A percentile compares a stretch with the other conserved stretches of the same genome.
phyloP scores from a whole-genome alignment of 163 green algal genomes.

The Scenedesmus sp. region DNA sequence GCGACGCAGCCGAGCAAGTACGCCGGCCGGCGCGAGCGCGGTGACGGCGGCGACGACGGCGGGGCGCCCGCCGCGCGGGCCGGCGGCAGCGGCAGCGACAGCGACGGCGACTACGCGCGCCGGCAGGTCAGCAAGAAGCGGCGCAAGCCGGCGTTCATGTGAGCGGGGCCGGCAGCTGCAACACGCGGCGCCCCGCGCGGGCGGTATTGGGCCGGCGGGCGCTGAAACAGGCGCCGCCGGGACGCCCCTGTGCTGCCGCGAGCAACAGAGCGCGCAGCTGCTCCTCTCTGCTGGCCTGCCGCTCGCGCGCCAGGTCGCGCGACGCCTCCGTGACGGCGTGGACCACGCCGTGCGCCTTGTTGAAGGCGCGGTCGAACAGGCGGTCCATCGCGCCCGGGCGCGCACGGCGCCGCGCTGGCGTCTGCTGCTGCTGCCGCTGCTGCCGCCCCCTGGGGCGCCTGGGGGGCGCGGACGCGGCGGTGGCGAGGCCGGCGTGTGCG shows the following conservation, averaged over 20 bases:
- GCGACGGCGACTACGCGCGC: constrained; percentile 3
- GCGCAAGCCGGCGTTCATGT: constrained; percentile 31
- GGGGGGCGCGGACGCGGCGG: too few species aligned
- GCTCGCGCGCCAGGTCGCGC: too few species aligned
- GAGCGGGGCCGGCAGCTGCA: too few species aligned
- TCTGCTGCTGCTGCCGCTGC: neutral
- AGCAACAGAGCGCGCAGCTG: constrained; percentile 45
- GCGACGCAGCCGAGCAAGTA: constrained; percentile 26
- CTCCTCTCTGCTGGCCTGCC: constrained; percentile 45
- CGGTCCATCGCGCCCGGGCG: too few species aligned
- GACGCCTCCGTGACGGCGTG: too few species aligned
- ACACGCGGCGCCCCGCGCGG: too few species aligned
- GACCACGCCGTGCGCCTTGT: constrained; percentile 38
- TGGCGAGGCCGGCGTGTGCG: too few species aligned
- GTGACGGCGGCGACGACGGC: neutral
- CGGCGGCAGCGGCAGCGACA: neutral
- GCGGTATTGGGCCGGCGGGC: too few species aligned
- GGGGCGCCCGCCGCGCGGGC: constrained; percentile 5
- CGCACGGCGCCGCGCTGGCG: too few species aligned
- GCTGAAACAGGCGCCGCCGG: constrained; percentile 7
- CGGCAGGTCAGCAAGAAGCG: constrained; percentile 5
- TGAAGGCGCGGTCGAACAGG: constrained; percentile 61
- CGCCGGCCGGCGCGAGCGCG: neutral
- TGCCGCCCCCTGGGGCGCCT: too few species aligned
- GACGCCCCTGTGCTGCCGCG: constrained; percentile 24